Conservation (phyloP, 2,329 filamentous ascomycete genomes). For the Diaporthe ampelina region DNA sequence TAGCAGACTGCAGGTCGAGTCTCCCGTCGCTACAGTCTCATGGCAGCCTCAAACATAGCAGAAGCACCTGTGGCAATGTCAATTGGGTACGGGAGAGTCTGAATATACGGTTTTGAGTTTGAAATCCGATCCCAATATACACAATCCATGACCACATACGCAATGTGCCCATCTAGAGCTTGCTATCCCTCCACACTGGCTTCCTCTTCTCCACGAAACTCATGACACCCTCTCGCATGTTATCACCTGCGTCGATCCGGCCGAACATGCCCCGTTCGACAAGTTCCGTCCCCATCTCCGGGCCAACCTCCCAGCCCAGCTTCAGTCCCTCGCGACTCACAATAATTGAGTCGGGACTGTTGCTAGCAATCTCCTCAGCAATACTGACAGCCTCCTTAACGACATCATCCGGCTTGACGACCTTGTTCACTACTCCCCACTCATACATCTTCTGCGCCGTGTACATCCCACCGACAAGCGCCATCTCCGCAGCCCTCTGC, state of each 20-base stretch:
- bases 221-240: slow-evolving; percentile 79
- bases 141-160: too few species aligned
- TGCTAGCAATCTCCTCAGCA: slow-evolving; percentile 72
- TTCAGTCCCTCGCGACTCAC: slow-evolving; percentile 80
- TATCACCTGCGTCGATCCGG: slow-evolving; percentile 74
- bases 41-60: too few species aligned
- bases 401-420: slow-evolving; percentile 64
- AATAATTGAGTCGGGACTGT: slow-evolving; percentile 82
- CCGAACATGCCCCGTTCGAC: slow-evolving; percentile 71
- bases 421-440: slow-evolving; percentile 80
- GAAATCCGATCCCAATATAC: too few species aligned
- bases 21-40: too few species aligned
- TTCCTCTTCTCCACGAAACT: slow-evolving; percentile 84
- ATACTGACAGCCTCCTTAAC: slow-evolving; percentile 71
- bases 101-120: too few species aligned
- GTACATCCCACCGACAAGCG: slow-evolving; percentile 73
- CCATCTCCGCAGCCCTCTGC: slow-evolving; percentile 80
- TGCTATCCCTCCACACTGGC: slow-evolving; percentile 76
- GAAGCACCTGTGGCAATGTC: too few species aligned
- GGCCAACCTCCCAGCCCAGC: slow-evolving; percentile 79
- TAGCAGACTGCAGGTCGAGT: too few species aligned
- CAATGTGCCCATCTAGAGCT: too few species aligned
- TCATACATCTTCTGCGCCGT: slow-evolving; percentile 69
- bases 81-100: too few species aligned
- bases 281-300: slow-evolving; percentile 71